Evolutionary conservation across 2,329 filamentous ascomycete species (phyloP), one percentile per base, ranked within the genome.

Genomic region (Hypoxylon sp.): DNA sequence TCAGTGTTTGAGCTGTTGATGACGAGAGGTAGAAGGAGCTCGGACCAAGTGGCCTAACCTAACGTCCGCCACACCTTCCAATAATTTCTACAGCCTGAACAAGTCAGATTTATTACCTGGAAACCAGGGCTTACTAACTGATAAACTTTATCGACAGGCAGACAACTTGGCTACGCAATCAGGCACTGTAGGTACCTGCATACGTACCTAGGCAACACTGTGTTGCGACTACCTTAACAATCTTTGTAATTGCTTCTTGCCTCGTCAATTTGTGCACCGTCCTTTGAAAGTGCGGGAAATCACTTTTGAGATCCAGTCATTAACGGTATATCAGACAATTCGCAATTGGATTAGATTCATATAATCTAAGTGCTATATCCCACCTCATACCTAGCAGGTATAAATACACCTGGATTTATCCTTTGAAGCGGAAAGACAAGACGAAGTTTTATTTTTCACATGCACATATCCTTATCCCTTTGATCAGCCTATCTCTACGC

Each of bases 1-100:
- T 33, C 51, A 59, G 47, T 59, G 63, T 67, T 69, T 71, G 69
- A 71, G 63, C 60, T 71, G 63, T 62, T 71, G 69, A 71, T 71
- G 69, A 71, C 69, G 69, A 71, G 69, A 71, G 69, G 63, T 60
- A 37, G 58, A 35, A 67, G 58, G 61, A 71, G 69, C 69, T 71
- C 69, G 69, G 69, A 71, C 69, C 69, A 70, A 47, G 55, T 69
- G 63, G 48, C 53, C 42, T 51, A 67, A 35, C 26, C 22, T 31
- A 42, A 42, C 14, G 69, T 19, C 60, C 66, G 63, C 69, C 66
- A 70, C 66, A 67, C 54, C 66, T 70, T 67, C 69, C 66, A 71
- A 69, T 66, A 14, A 59, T 39, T 71, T 71, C 66, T 57, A 67
- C 64, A 67, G 61, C 60, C 59, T 69, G 59, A 70, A 22, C 67